These are phyloP conservation scores for Trametes polyzona DNA, from an alignment of 1,284 basidiomycete species.

Conservation along the genomic window DNA sequence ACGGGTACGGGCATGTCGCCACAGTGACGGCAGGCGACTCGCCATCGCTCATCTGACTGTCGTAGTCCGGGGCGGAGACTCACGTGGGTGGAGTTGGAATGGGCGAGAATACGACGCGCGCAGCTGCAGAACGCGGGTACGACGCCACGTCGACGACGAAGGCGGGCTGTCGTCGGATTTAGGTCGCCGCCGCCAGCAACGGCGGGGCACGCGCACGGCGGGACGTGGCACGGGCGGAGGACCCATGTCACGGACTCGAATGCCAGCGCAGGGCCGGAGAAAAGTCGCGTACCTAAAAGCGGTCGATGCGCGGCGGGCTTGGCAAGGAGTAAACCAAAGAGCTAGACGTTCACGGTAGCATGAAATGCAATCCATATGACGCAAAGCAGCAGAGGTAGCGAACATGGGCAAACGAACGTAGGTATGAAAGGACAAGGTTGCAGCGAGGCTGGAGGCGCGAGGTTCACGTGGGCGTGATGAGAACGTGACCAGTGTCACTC, in stretches of 20 bases:
- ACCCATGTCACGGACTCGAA: background rate
- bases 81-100: slow-evolving; percentile 22
- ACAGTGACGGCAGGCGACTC: slow-evolving; percentile 11
- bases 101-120: slow-evolving; percentile 5
- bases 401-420: too few relatives aligned
- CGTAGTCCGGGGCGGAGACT: slow-evolving; percentile 3
- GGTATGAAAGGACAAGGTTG: too few relatives aligned
- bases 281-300: background rate
- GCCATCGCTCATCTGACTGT: slow-evolving; percentile 22
- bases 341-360: too few relatives aligned
- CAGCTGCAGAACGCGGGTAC: background rate
- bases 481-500: too few relatives aligned
- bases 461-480: too few relatives aligned
- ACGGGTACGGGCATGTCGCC: slow-evolving; percentile 18
- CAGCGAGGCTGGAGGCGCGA: too few relatives aligned
- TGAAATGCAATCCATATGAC: too few relatives aligned
- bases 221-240: background rate
- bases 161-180: slow-evolving; percentile 16
- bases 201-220: background rate
- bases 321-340: too few relatives aligned
- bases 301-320: too few relatives aligned
- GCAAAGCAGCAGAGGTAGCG: too few relatives aligned
- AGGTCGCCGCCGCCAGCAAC: background rate
- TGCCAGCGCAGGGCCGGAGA: background rate
- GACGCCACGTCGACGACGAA: slow-evolving; percentile 2